Evolutionary conservation across 345 rosid genomes (phyloP).

Genomic region (Carallia brachiata): DNA sequence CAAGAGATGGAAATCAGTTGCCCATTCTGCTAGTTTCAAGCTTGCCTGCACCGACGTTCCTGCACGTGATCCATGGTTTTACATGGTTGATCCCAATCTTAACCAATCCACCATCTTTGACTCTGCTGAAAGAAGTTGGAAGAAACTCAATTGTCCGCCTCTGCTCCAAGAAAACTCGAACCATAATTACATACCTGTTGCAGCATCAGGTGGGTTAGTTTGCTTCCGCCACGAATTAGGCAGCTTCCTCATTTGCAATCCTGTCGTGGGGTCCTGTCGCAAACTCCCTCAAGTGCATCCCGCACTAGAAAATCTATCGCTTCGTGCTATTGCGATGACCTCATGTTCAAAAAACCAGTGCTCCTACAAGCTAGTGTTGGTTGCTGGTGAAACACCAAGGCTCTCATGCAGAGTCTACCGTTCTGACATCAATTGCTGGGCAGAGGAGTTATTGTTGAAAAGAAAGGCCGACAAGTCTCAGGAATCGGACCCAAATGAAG

Average conservation of each 20-base stretch:
- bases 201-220: conserved; percentile 76
- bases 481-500: conserved; percentile 32
- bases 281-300: conserved; percentile 41
- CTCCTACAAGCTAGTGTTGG: conserved; percentile 56
- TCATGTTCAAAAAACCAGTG: conserved; percentile 22
- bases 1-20: conserved; percentile 79
- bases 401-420: conserved; percentile 50
- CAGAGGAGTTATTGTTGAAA: conserved; percentile 37
- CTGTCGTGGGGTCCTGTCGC: conserved; percentile 57
- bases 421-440: conserved; percentile 57
- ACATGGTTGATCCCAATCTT: conserved; percentile 51
- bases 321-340: conserved; percentile 73
- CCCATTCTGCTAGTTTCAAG: conserved; percentile 65
- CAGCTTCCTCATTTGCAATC: conserved; percentile 53
- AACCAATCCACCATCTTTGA: conserved; percentile 55
- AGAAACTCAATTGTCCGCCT: conserved; percentile 38
- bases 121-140: conserved; percentile 66
- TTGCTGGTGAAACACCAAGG: conserved; percentile 62
- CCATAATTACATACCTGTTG: conserved; percentile 52
- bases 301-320: conserved; percentile 26
- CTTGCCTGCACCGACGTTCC: conserved; percentile 72
- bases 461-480: conserved; percentile 35
- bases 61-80: conserved; percentile 80
- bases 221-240: conserved; percentile 59
- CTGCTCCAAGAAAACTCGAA: conserved; percentile 22